phyloP scores from a whole-genome alignment of 805 yeast species.

The Ogataea zsoltii region DNA sequence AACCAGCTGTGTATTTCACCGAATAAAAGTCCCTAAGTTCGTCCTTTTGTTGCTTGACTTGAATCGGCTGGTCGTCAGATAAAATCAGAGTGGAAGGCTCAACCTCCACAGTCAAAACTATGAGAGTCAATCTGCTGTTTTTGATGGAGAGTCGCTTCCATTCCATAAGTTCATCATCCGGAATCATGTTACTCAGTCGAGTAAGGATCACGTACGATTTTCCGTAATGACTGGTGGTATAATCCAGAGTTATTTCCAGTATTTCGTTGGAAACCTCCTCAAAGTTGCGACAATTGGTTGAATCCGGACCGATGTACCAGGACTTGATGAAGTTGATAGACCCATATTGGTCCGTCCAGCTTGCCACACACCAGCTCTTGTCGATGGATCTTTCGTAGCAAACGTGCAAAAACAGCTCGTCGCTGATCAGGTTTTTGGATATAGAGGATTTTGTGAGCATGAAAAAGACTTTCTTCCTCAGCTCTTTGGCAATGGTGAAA shows the following conservation, averaged over 20 bases:
- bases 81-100: constrained; percentile 47
- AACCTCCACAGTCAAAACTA: constrained; percentile 68
- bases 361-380: constrained; percentile 79
- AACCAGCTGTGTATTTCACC: constrained; percentile 26
- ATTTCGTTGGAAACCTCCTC: constrained; percentile 65
- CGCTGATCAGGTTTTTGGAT: constrained; percentile 44
- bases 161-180: constrained; percentile 78
- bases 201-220: constrained; percentile 67
- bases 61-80: constrained; percentile 23
- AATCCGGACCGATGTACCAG: constrained; percentile 50
- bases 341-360: constrained; percentile 89
- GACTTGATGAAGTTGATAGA: constrained; percentile 58
- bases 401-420: constrained; percentile 78
- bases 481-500: constrained; percentile 41
- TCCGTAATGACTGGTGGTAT: constrained; percentile 46
- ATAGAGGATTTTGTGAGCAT: constrained; percentile 40
- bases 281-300: constrained; percentile 37
- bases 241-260: constrained; percentile 56
- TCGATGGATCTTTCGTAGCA: constrained; percentile 84
- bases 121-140: constrained; percentile 54
- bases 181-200: constrained; percentile 68
- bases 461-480: constrained; percentile 46
- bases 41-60: constrained; percentile 14
- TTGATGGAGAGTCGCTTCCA: constrained; percentile 73
- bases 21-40: constrained; percentile 24